phyloP scores from a whole-genome alignment of 2,329 filamentous ascomycete genomes.

The Venturia nashicola region DNA sequence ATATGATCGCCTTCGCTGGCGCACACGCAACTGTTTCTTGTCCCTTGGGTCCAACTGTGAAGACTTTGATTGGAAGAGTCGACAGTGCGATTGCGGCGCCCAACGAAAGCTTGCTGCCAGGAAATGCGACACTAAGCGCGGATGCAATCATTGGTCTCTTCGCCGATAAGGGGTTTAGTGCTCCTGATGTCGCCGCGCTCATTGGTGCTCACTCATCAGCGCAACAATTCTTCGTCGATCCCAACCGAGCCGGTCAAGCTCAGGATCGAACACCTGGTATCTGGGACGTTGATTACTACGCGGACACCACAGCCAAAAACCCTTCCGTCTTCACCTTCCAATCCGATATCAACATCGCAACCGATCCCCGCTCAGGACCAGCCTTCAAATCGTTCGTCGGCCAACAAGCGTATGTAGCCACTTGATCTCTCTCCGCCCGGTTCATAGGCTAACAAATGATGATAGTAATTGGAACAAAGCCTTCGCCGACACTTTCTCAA shows the following conservation, averaged over 20 bases:
- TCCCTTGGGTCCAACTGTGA: conserved; percentile 38
- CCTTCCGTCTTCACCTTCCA: not conserved
- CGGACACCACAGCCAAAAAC: conserved; percentile 13
- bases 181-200: conserved; percentile 39
- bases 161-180: conserved; percentile 37
- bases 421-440: too few relatives aligned
- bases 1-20: conserved; percentile 41
- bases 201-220: conserved; percentile 42
- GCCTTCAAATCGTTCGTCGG: conserved; percentile 1
- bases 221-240: conserved; percentile 33
- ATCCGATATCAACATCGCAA: conserved; percentile 5
- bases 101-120: conserved; percentile 17
- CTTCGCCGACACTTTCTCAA: conserved; percentile 3
- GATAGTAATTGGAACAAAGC: conserved; percentile 2
- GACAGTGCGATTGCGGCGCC: conserved; percentile 7
- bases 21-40: conserved; percentile 36
- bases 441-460: not conserved
- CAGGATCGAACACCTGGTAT: conserved; percentile 12
- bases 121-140: conserved; percentile 22
- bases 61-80: conserved; percentile 24
- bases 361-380: conserved; percentile 5
- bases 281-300: conserved; percentile 16
- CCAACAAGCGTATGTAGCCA: not conserved
- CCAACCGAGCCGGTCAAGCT: conserved; percentile 13
- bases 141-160: conserved; percentile 36